phyloP scores from a whole-genome alignment of 176 grass and related monocot species.

The Eragrostis nindensis region DNA sequence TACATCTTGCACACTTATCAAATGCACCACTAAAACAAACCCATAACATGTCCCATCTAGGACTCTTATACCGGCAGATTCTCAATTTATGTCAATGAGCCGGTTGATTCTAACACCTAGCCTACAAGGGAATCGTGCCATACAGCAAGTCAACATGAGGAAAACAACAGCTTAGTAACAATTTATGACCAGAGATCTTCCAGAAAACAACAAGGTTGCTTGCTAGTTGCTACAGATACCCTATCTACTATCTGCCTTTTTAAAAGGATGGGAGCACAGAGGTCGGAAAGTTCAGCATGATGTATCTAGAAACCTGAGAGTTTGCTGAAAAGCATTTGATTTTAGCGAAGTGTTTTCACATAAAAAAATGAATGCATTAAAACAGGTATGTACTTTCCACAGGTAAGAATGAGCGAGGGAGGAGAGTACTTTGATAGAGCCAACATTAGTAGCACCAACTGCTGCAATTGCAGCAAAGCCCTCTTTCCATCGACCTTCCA shows the following conservation, averaged over 20 bases:
- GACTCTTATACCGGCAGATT: not conserved
- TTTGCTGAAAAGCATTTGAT: not conserved
- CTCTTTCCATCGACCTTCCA: conserved; percentile 78
- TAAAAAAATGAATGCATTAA: not conserved
- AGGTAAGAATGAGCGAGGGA: not conserved
- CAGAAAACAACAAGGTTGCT: not conserved
- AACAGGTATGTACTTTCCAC: not conserved
- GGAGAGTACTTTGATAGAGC: conserved; percentile 69
- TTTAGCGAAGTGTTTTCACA: not conserved
- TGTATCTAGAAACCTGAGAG: not conserved
- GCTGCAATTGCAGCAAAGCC: conserved; percentile 79
- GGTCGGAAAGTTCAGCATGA: not conserved
- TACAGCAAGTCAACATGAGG: not conserved
- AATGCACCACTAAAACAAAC: not conserved
- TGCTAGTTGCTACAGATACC: not conserved
- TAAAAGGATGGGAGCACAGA: not conserved
- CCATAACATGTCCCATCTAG: too few relatives aligned
- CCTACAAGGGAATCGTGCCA: too few relatives aligned
- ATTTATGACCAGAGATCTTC: not conserved
- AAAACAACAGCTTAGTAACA: not conserved
- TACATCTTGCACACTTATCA: not conserved
- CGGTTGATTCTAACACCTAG: not conserved
- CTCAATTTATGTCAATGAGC: not conserved
- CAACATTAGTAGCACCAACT: conserved; percentile 84
- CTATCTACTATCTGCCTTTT: not conserved